Conservation (phyloP, 345 rosid species). For the Toxicodendron radicans region DNA sequence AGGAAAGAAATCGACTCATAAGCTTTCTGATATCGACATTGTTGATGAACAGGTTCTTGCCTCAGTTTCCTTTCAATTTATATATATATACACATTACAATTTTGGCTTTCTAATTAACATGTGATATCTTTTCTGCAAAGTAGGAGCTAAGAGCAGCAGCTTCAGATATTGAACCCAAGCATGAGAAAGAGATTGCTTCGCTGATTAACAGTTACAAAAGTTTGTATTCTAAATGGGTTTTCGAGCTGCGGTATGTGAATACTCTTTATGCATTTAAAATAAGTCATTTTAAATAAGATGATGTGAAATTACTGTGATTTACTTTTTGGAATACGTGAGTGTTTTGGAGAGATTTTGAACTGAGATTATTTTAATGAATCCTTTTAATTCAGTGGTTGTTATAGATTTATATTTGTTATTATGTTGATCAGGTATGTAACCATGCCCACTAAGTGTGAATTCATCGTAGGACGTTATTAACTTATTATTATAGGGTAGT, state of each 20-base stretch:
- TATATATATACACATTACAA: neutral
- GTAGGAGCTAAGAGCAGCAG: slow-evolving; percentile 72
- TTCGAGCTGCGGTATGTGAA: slow-evolving; percentile 60
- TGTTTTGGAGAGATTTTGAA: neutral
- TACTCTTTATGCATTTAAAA: neutral
- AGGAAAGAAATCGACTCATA: slow-evolving; percentile 57
- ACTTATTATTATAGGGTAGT: neutral
- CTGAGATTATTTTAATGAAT: neutral
- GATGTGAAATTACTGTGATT: neutral
- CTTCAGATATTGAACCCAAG: slow-evolving; percentile 54
- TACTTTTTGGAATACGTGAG: slow-evolving; percentile 3
- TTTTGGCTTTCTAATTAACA: neutral
- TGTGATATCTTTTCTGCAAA: neutral
- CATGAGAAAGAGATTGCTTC: slow-evolving; percentile 59
- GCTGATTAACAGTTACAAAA: slow-evolving; percentile 59
- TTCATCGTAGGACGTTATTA: neutral
- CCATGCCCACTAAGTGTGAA: slow-evolving; percentile 3
- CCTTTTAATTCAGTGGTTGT: neutral
- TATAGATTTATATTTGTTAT: neutral
- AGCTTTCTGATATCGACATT: slow-evolving; percentile 66
- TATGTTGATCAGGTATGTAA: neutral
- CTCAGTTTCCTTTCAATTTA: neutral
- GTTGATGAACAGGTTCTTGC: slow-evolving; percentile 77
- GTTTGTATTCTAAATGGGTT: slow-evolving; percentile 66
- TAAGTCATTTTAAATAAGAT: neutral